Percentiles rank a stretch among this genome's conserved stretches.
phyloP scores from a whole-genome alignment of 2,329 filamentous ascomycete species.

The Lachnellula occidentalis region DNA sequence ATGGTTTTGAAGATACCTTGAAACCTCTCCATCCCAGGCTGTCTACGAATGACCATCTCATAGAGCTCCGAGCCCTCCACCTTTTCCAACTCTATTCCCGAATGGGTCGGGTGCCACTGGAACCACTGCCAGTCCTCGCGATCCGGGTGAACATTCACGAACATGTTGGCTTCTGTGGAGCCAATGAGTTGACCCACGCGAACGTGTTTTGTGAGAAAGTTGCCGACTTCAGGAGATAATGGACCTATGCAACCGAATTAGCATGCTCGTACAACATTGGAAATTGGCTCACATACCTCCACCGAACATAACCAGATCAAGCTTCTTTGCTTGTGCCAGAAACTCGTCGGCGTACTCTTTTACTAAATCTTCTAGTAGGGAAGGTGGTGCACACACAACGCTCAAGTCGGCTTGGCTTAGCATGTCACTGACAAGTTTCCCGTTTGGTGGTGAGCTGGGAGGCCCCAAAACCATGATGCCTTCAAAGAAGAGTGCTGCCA shows the following conservation, averaged over 20 bases:
- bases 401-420: background rate
- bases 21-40: conserved; percentile 4
- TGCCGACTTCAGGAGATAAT: too few relatives aligned
- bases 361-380: background rate
- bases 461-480: background rate
- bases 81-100: background rate
- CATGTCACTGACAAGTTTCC: background rate
- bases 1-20: conserved; percentile 29
- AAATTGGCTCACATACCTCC: background rate
- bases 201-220: too few relatives aligned
- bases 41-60: conserved; percentile 25
- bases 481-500: background rate
- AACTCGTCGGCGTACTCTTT: background rate
- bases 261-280: too few relatives aligned
- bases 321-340: background rate
- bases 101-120: background rate
- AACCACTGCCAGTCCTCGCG: background rate
- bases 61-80: conserved; percentile 2
- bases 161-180: too few relatives aligned
- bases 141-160: too few relatives aligned
- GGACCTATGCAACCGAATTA: too few relatives aligned
- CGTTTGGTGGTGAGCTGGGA: background rate
- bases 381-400: background rate
- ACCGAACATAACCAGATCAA: background rate
- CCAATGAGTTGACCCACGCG: too few relatives aligned